Conservation (phyloP, 1,284 basidiomycete species). For the Vanrija pseudolonga region DNA sequence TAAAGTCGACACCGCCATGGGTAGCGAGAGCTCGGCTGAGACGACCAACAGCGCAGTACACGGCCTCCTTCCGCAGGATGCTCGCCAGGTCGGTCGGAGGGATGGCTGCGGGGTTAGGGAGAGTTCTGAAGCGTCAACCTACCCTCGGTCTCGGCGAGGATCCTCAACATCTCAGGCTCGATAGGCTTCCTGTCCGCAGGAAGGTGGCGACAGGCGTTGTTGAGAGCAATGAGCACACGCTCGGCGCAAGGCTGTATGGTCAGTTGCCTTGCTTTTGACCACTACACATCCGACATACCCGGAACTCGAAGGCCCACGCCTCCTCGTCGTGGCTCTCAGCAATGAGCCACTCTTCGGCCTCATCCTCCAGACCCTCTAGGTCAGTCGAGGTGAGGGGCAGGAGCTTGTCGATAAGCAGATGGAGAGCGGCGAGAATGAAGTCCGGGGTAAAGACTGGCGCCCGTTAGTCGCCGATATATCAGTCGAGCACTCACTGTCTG, state of each 20-base stretch:
- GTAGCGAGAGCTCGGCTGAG: conserved; percentile 61
- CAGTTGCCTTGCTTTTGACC: not conserved
- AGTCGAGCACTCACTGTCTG: conserved; percentile 32
- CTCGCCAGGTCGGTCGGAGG: conserved; percentile 57
- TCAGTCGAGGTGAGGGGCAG: conserved; percentile 75
- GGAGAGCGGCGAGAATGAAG: conserved; percentile 74
- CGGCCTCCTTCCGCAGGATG: conserved; percentile 74
- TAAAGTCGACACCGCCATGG: conserved; percentile 41
- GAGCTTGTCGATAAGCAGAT: conserved; percentile 71
- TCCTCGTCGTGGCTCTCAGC: conserved; percentile 72
- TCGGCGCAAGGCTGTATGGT: conserved; percentile 69
- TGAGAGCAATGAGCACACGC: conserved; percentile 74
- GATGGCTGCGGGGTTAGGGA: conserved; percentile 23
- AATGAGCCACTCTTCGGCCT: conserved; percentile 88
- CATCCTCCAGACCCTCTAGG: conserved; percentile 70
- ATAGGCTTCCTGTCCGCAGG: conserved; percentile 52
- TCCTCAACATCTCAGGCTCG: conserved; percentile 63
- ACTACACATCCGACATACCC: conserved; percentile 55
- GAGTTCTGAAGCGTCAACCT: conserved; percentile 23
- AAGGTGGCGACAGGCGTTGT: conserved; percentile 66
- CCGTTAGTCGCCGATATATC: not conserved
- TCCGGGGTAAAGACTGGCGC: conserved; percentile 63
- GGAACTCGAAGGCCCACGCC: conserved; percentile 83
- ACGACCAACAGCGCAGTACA: conserved; percentile 83
- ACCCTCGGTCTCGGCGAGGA: conserved; percentile 60